Evolutionary conservation across 805 yeast species (phyloP), one percentile per base, ranked within the genome.

Genomic region (Kodamaea nitidulidarum): DNA sequence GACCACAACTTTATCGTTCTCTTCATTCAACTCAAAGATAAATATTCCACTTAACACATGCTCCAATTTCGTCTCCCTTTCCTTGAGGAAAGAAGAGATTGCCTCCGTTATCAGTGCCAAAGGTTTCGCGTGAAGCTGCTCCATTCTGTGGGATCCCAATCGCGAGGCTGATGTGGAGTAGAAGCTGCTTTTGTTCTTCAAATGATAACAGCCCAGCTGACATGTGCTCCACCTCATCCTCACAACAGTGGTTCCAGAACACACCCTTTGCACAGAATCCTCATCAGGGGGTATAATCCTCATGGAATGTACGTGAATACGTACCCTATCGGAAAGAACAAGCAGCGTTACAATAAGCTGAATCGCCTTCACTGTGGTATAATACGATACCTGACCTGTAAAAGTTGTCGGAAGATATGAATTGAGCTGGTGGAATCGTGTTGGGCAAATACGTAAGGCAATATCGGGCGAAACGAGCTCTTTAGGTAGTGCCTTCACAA

Each of bases 221-320:
- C 83, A 77, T 1, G 83, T 78, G 29, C 70, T 60, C 83, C 84
- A 80, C 43, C 80, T 65, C 10, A 80, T 55, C 32, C 70, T 60
- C 8, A 80, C 60, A 46, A 77, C 78, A 4, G 80, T 71, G 4
- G 79, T 58, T 37, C 60, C 59, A 3, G 58, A 61, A 32, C 65
- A 66, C 2, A 69, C 55, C 26, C 65, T 56, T 37, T 54, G 54
- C 9, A 53, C 50, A 21, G 62, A 67, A 22, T 18, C 27, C 14
- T 32, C 36, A 8, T 39, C 43, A 9, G 14, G 25, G 12, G 32
- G 45, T 2, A 70, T 58, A 15, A 67, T 59, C 33, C 64, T 54
- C 15, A 73, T 52, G 41, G 70, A 58, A 42, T 68, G 62, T 32
- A 82, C 68, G 49, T 80, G 87, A 12, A 83, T 55, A 47, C 69